Evolutionary conservation across 2,329 filamentous ascomycete species (phyloP), one percentile per base, ranked within the genome.

Genomic region (Phaeosphaeria sp.): DNA sequence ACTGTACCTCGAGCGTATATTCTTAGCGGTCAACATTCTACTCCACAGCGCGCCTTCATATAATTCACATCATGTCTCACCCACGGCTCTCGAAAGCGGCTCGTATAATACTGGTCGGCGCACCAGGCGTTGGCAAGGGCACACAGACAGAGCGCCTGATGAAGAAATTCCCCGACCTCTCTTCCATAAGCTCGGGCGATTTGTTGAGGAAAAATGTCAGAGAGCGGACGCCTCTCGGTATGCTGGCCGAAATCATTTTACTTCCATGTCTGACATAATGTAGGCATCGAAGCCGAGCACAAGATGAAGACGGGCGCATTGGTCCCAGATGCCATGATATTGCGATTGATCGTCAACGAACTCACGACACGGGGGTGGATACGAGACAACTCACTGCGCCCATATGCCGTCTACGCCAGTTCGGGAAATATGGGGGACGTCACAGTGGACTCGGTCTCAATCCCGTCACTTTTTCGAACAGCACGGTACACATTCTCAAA

Each of bases 111-210:
- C 87, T 99, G 66, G 87, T 99, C 69, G 95, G 95, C 69, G 93
- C 94, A 51, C 95, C 95, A n/a, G 93, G 93, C 57, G 95, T 97
- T 56, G 95, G 95, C 62, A 99, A 99, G 79, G 95, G 94, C 62
- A 99, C 95, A 2, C 95, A 99, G 81, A 92, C 92, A 51, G 91
- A 96, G 77, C 88, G 95, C 60, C 83, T 99, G 61, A 88, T 98
- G 67, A 83, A 89, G 67, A 88, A 91, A 66, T 99, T 95, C 74
- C 92, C 93, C 3, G 91, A 97, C 73, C 83, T 99, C 47, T 90
- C 92, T 52, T 89, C 93, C 18, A 94, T 99, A 77, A 96, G 92
- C 79, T 97, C 95, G 3, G 95, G 95, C 60, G 94, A 99, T 78
- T 82, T 99, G 17, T 82, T 99, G 57, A 89, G 95, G 61, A 88